Conservation (phyloP, 768 basidiomycete species). For the Macrolepiota albuminosa region DNA sequence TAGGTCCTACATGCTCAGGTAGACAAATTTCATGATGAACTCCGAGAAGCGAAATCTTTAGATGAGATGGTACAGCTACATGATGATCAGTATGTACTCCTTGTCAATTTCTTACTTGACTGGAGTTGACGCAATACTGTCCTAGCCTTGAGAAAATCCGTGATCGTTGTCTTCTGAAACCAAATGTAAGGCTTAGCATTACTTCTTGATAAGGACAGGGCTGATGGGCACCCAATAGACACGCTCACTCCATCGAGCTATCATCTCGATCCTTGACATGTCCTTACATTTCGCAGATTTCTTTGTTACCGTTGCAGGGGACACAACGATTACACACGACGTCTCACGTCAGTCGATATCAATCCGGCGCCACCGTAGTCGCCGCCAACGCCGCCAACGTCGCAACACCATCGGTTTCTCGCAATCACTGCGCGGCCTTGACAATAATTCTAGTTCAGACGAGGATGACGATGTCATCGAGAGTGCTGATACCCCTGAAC, state of each 20-base stretch:
- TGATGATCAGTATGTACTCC: slow-evolving; percentile 55
- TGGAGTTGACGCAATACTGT: background rate
- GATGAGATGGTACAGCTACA: slow-evolving; percentile 75
- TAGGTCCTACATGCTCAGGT: slow-evolving; percentile 70
- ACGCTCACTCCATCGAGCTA: slow-evolving; percentile 55
- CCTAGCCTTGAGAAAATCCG: slow-evolving; percentile 47
- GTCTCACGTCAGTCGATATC: slow-evolving; percentile 45
- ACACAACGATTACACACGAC: slow-evolving; percentile 57
- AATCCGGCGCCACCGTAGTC: slow-evolving; percentile 58
- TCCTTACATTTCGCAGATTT: slow-evolving; percentile 63
- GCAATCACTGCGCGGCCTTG: slow-evolving; percentile 25
- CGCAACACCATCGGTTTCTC: slow-evolving; percentile 63
- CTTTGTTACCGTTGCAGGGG: slow-evolving; percentile 56
- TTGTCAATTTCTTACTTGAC: background rate
- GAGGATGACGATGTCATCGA: slow-evolving; percentile 37
- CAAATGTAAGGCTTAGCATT: slow-evolving; percentile 37
- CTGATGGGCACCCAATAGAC: slow-evolving; percentile 37
- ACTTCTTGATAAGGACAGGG: background rate
- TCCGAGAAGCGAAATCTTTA: slow-evolving; percentile 54
- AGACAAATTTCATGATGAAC: slow-evolving; percentile 49
- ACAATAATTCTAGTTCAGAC: slow-evolving; percentile 35
- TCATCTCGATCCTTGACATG: slow-evolving; percentile 71
- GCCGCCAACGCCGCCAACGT: slow-evolving; percentile 49
- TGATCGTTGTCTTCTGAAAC: slow-evolving; percentile 57
- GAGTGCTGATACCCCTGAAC: slow-evolving; percentile 21